Percentiles rank a stretch among this genome's conserved stretches.
phyloP scores from a whole-genome alignment of 2,329 filamentous ascomycete genomes.

The Penicillium sp. region DNA sequence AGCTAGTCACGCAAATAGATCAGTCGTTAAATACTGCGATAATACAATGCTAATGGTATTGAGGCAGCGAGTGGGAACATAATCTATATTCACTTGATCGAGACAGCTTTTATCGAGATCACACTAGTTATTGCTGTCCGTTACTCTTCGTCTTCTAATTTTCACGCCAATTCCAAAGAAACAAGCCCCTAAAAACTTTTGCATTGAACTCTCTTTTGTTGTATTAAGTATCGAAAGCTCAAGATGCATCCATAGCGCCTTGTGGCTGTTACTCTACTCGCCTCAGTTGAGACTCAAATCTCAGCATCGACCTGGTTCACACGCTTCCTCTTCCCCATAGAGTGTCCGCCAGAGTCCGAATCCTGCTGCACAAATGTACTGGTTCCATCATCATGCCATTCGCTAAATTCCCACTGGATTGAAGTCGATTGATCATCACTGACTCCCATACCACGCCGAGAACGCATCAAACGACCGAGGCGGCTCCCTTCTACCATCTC shows the following conservation, averaged over 20 bases:
- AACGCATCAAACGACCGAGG: conserved; percentile 65
- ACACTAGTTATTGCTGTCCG: no score
- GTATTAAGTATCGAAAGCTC: not conserved
- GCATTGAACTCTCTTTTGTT: not conserved
- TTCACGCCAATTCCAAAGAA: no score
- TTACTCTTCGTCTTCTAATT: not conserved
- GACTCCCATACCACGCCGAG: conserved; percentile 55
- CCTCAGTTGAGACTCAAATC: conserved; percentile 12
- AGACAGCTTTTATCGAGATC: no score
- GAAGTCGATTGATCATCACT: conserved; percentile 63
- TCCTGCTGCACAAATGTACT: conserved; percentile 20
- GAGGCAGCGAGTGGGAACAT: no score
- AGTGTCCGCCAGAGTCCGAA: conserved; percentile 16
- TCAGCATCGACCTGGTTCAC: conserved; percentile 13
- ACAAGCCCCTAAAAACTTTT: not conserved
- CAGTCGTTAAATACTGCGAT: no score
- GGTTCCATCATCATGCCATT: conserved; percentile 58
- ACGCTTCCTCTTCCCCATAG: conserved; percentile 36
- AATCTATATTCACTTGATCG: no score
- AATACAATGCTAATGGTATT: no score
- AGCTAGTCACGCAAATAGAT: no score
- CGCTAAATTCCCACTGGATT: conserved; percentile 81
- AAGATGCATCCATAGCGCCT: not conserved
- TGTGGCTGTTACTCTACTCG: conserved; percentile 9
- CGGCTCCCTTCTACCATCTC: conserved; percentile 72